Evolutionary conservation across 169 alveolate species (phyloP), one percentile per base, ranked within the genome.

Genomic region (Babesia caballi): DNA sequence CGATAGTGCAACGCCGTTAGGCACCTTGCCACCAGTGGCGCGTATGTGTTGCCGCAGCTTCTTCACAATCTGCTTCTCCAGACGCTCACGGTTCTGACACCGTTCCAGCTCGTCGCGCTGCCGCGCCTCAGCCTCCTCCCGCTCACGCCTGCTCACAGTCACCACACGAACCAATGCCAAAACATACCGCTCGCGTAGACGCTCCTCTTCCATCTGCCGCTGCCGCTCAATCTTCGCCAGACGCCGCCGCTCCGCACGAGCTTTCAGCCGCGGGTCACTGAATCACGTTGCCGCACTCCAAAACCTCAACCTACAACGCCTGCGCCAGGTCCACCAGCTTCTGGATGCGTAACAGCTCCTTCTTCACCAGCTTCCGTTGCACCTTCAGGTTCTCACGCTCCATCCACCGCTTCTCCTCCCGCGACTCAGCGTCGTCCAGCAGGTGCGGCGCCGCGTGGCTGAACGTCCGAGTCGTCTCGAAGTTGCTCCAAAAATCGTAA

Each of bases 341-440:
- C 47, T 88, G 93, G 23, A 95, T 93, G 85, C 98, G 86, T 25
- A 92, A 74, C 58, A 93, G 88, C 83, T 95, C 98, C 53, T 87
- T 89, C 72, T 88, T 94, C 27, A 87, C 77, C 21, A 92, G 91
- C 65, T 94, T 91, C 17, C 91, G 89, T 56, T 93, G 95, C 65
- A 92, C 91, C 85, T 93, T 95, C 53, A 82, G 90, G 88, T 95
- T 95, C 72, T 95, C 97, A 49, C 95, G 92, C 56, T 93, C 95
- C 98, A 95, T 95, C 95, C 96, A 95, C 66, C 98, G 86, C 72
- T 94, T 91, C 83, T 95, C 98, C 65, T 93, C 96, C 74, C 97
- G 69, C 66, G 94, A 93, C 49, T 91, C 94, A 8, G 98, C 97
- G 65, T 94, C 97, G 46, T 91, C 92, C 54, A 92, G 72, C 68